A percentile compares a stretch with the other conserved stretches of the same genome.
Evolutionary conservation across 2,329 filamentous ascomycete genomes (phyloP).

Genomic region (Colletotrichum graminicola): DNA sequence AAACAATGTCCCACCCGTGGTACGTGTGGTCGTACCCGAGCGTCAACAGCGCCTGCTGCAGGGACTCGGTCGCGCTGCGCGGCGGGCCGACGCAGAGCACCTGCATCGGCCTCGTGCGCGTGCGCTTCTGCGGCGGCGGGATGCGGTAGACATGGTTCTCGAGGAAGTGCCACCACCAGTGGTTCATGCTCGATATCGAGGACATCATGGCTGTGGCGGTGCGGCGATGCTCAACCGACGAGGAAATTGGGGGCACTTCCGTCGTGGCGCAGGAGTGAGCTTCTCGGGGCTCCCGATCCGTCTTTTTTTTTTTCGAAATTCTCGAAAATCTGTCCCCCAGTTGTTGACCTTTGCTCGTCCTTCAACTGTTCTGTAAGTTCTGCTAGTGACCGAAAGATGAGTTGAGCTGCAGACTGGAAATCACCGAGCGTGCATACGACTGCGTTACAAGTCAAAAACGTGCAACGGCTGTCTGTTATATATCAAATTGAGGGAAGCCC

Average conservation of each 20-base stretch:
- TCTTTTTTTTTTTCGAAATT: too few relatives aligned
- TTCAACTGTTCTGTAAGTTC: neutral
- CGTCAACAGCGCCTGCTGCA: constrained; percentile 49
- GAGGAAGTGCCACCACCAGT: constrained; percentile 38
- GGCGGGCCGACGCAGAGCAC: constrained; percentile 52
- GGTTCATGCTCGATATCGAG: constrained; percentile 32
- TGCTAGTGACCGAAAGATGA: constrained; percentile 9
- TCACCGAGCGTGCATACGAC: constrained; percentile 24
- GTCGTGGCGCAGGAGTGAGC: neutral
- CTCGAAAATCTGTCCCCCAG: neutral
- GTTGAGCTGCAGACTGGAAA: neutral
- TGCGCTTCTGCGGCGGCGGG: constrained; percentile 44
- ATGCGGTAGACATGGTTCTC: constrained; percentile 42
- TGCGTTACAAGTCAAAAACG: constrained; percentile 5
- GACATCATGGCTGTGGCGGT: constrained; percentile 15
- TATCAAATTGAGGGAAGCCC: neutral
- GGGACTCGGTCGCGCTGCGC: constrained; percentile 52
- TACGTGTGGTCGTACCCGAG: constrained; percentile 52
- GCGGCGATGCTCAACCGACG: neutral
- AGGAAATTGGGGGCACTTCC: neutral
- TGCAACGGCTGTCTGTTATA: constrained; percentile 5
- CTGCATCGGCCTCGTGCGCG: constrained; percentile 51
- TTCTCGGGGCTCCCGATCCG: neutral
- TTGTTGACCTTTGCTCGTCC: neutral
- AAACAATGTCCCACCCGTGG: constrained; percentile 52